Base-by-base conservation (phyloP, 352 stramenopile species). In the Phytophthora foliorum region DNA sequence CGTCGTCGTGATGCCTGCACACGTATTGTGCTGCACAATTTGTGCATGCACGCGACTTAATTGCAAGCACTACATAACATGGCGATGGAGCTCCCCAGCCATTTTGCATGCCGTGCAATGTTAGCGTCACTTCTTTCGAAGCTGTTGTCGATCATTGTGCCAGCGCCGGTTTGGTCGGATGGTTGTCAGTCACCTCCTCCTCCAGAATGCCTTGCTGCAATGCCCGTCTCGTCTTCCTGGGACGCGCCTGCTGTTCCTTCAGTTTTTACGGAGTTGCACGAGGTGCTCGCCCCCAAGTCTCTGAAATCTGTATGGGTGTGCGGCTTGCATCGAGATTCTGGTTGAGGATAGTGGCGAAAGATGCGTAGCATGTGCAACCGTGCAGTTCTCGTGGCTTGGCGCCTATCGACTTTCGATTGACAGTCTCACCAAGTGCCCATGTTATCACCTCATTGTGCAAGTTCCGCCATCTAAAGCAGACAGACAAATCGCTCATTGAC, bases 211-310 rank as follows among this genome's bases (percentile, higher is more conserved):
- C 65, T 45, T 39, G 48, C 49, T 22, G 49, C 56, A 71, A 51
- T 64, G 58, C 52, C 14, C 25, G 22, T 60, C 58, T 63, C 42
- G 38, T 68, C 52, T 69, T 73, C 58, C 65, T 69, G 58, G 52
- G 58, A 73, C 45, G 60, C 54, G 31, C 60, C 66, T 74, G 66
- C 66, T 74, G 66, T 73, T 69, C 45, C 46, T 64, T 69, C 29
- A 60, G 66, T 24, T 74, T 74, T 57, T 74, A 74, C 66, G 60
- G 66, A 74, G 66, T 50, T 70, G 66, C 52, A 57, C n/a, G 53
- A 46, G 19, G 45, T 51, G 63, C 50, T 50, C 25, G 38, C 62
- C 50, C 51, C 50, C 45, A 73, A 73, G 13, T 34, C 34, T 54
- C 32, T 27, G 44, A 11, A 11, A 6, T 48, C 34, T 53, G 45